Evolutionary conservation across 805 yeast species (phyloP), one percentile per base, ranked within the genome.

Genomic region (Grigorovia jiainica): DNA sequence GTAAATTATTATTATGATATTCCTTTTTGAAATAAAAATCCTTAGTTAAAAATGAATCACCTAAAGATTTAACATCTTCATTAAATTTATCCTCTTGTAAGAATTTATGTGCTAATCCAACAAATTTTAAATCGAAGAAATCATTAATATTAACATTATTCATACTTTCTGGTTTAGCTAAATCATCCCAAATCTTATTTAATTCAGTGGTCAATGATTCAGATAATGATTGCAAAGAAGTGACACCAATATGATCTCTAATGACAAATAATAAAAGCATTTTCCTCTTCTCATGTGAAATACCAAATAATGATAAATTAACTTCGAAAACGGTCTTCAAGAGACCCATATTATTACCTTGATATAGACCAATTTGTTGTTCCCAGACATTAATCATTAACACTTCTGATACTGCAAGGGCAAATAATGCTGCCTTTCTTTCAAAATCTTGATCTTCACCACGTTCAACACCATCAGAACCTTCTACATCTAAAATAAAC

Each of bases 401-500:
- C 5, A 89, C 79, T 57, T 92, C 97, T 13, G 92, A 79, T 0
- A 96, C 89, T 9, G 97, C 77, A 47, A 92, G 68, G 0, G 98
- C 97, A 68, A 92, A 92, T 34, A 92, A 67, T 0, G 97, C 97
- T 1, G 96, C 89, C 53, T 92, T 92, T 44, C 98, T 75, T 64
- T 92, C 98, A 61, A 92, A 92, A 64, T 92, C 98, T 63, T 92
- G 97, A 63, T 92, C 97, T 54, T 92, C 98, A 20, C 97, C 97
- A 43, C 97, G 75, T 64, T 92, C 98, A 46, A 96, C 75, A 38
- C 98, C 97, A 65, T 92, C 98, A 1, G 97, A 89, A 38, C 98
- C 98, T 65, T 92, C 98, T n/a, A 92, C 97, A 58, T 92, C 98
- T 73, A 92, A 74, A 2, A 92, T 94, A 47, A 86, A 72, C 9